Base-by-base conservation (phyloP, 139 green algal genomes). In the Chlamydomonas sphaeroides region DNA sequence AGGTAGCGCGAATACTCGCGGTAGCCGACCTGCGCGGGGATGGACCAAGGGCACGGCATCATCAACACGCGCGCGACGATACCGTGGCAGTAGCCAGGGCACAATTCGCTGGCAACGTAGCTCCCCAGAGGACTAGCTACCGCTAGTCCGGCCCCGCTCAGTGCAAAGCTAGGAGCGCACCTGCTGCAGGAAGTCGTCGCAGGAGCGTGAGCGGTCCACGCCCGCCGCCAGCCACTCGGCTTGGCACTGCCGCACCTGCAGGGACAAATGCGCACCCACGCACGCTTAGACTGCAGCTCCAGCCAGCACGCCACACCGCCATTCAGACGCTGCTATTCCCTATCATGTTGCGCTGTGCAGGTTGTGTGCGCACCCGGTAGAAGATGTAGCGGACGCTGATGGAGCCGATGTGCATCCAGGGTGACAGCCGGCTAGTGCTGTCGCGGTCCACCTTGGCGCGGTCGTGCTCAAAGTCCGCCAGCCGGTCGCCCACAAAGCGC, bases 1-100 rank as follows among this genome's bases (percentile, higher is more conserved):
- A 98, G 91, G 91, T 98, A 98, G 81, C 89, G 90, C 35, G 68
- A 86, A 85, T 98, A 98, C 91, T 98, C 96, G 26, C 96, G 88
- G 85, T 96, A 97, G 11, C 92, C 95, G 74, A 98, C 82, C 89
- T 98, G 93, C n/a, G 18, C 39, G 1, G n/a, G 49, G 59, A 42
- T 68, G 49, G 26, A 75, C 67, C 62, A 68, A 32, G 20, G 32
- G n/a, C 17, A 68, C 62, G 20, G 62, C 17, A 32, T 18, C 32
- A 18, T 41, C 32, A 36, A 18, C n/a, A n/a, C n/a, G n/a, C n/a
- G n/a, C n/a, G n/a, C n/a, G n/a, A n/a, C n/a, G n/a, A n/a, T n/a
- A n/a, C n/a, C n/a, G n/a, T n/a, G n/a, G n/a, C n/a, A n/a, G n/a
- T n/a, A n/a, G n/a, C n/a, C n/a, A n/a, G n/a, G n/a, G n/a, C n/a